Evolutionary conservation across 2,329 filamentous ascomycete species (phyloP).

Genomic region (Pseudogymnoascus sp.): DNA sequence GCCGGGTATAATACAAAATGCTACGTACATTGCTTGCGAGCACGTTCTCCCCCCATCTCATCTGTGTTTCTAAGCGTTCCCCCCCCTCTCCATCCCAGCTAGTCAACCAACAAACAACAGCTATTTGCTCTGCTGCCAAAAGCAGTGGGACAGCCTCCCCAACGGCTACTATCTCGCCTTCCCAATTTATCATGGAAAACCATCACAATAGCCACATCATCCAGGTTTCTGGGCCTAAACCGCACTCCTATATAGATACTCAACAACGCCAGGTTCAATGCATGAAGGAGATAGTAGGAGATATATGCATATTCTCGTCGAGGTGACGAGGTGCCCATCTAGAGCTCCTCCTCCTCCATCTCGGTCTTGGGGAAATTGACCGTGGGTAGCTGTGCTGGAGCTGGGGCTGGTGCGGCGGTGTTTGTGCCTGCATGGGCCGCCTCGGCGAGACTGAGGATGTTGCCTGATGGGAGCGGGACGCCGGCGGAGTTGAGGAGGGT

Average conservation of each 20-base stretch:
- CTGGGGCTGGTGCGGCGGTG: background rate
- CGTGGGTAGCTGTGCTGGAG: background rate
- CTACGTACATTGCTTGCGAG: conserved; percentile 7
- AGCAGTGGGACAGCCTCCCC: background rate
- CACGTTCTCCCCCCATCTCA: background rate
- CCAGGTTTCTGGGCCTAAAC: background rate
- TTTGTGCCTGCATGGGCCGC: background rate
- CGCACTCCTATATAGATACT: background rate
- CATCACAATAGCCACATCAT: background rate
- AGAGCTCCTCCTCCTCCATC: background rate
- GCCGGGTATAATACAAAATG: conserved; percentile 9
- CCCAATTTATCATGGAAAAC: background rate
- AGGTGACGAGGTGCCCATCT: background rate
- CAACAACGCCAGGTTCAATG: background rate
- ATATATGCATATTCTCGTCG: no score
- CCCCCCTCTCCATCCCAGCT: background rate
- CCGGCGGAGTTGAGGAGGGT: conserved; percentile 7
- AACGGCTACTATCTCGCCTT: background rate
- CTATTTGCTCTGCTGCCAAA: background rate
- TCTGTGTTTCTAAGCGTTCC: background rate
- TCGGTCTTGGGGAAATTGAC: background rate
- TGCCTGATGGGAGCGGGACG: background rate
- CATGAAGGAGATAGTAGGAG: background rate
- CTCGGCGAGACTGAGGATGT: conserved; percentile 4
- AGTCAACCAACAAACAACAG: background rate